Percentiles rank a stretch among this genome's conserved stretches.
phyloP scores from a whole-genome alignment of 1,284 basidiomycete genomes.

The Marasmius fiardii region DNA sequence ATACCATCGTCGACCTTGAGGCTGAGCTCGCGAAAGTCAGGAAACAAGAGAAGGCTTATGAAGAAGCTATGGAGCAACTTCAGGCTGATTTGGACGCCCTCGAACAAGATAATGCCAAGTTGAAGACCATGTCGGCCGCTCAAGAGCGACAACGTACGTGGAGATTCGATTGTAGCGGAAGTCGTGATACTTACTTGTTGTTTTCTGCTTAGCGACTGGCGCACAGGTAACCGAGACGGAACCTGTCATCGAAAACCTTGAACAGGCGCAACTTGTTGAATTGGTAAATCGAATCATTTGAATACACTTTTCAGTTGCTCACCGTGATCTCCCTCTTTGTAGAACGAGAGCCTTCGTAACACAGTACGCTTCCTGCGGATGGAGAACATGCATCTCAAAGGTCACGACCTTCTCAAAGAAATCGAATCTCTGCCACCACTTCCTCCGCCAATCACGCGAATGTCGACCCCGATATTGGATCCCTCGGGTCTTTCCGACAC shows the following conservation, averaged over 20 bases:
- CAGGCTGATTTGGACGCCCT: conserved; percentile 86
- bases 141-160: conserved; percentile 64
- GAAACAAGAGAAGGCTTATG: conserved; percentile 86
- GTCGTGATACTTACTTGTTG: conserved; percentile 10
- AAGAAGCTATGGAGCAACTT: conserved; percentile 91
- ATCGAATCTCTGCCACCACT: conserved; percentile 74
- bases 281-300: conserved; percentile 47
- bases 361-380: conserved; percentile 86
- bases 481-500: conserved; percentile 60
- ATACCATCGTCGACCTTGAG: conserved; percentile 81
- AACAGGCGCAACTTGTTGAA: conserved; percentile 82
- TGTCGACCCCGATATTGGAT: conserved; percentile 59
- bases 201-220: conserved; percentile 36
- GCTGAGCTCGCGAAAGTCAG: conserved; percentile 74
- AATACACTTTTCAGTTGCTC: not conserved
- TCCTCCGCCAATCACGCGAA: conserved; percentile 39
- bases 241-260: conserved; percentile 72
- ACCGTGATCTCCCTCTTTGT: conserved; percentile 7
- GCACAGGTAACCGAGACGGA: conserved; percentile 58
- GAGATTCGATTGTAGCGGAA: not conserved
- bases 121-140: conserved; percentile 65
- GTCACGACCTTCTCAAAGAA: conserved; percentile 82
- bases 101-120: conserved; percentile 83
- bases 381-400: conserved; percentile 92
- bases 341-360: conserved; percentile 89